These are phyloP conservation scores for Sherardia arvensis DNA, from an alignment of 257 asterid species.

Conservation along the genomic window DNA sequence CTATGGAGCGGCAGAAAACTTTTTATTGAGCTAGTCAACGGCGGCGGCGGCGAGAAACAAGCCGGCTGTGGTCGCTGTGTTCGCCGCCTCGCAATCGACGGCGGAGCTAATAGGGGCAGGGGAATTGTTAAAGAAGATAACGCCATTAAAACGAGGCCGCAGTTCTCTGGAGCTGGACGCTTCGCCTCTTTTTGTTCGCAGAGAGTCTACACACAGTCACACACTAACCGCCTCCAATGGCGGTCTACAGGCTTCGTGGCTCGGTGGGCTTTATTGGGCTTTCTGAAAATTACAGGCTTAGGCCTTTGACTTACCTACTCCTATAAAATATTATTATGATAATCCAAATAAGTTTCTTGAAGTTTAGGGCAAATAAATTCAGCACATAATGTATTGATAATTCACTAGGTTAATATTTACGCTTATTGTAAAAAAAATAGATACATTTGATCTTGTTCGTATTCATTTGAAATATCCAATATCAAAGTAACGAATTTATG, in stretches of 20 bases:
- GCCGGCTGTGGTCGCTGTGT: slow-evolving; percentile 5
- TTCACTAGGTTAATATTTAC: too few species aligned
- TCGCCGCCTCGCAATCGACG: slow-evolving; percentile 16
- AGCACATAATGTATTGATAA: too few species aligned
- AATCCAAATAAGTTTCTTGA: too few species aligned
- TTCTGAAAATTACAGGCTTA: not conserved
- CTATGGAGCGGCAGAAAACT: slow-evolving; percentile 13
- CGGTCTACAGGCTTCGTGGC: not conserved
- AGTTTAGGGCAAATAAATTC: too few species aligned
- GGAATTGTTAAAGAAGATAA: slow-evolving; percentile 26
- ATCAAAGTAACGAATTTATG: too few species aligned
- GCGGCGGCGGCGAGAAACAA: slow-evolving; percentile 17
- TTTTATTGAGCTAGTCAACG: not conserved
- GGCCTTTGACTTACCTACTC: not conserved
- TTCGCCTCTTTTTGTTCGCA: slow-evolving; percentile 6
- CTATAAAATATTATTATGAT: too few species aligned
- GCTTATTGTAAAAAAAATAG: too few species aligned
- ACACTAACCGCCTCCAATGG: slow-evolving; percentile 11
- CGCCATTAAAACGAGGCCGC: slow-evolving; percentile 30
- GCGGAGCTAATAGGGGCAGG: slow-evolving; percentile 25
- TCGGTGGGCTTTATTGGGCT: not conserved
- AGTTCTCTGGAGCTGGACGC: not conserved
- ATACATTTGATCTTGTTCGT: too few species aligned
- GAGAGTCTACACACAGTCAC: slow-evolving; percentile 5
- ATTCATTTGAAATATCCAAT: too few species aligned